A percentile compares a stretch with the other conserved stretches of the same genome.
phyloP scores from a whole-genome alignment of 1,139 yeast genomes.

The Pneumocystis oryctolagi region DNA sequence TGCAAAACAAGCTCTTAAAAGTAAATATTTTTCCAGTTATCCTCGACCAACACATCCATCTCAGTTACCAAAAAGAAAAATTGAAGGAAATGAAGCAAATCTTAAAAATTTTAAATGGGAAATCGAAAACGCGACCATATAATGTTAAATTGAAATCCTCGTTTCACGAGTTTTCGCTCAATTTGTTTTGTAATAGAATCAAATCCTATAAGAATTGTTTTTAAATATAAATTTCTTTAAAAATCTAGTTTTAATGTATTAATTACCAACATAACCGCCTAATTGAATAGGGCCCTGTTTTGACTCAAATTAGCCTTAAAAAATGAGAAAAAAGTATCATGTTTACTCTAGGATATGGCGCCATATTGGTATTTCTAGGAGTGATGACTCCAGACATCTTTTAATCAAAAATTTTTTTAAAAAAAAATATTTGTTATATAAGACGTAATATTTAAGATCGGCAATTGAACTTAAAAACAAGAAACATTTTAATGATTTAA shows the following conservation, averaged over 20 bases:
- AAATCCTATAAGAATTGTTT: constrained; percentile 62
- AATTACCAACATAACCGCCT: constrained; percentile 6
- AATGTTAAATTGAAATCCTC: constrained; percentile 86
- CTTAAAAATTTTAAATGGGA: not conserved
- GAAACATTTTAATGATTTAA: not conserved
- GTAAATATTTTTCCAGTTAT: constrained; percentile 6
- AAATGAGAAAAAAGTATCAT: not conserved
- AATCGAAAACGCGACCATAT: constrained; percentile 44
- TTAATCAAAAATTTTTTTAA: not conserved
- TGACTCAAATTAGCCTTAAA: not conserved
- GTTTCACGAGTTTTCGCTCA: constrained; percentile 75
- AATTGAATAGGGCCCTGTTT: not conserved
- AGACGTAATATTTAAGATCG: not conserved
- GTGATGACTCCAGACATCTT: not conserved
- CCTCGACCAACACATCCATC: constrained; percentile 9
- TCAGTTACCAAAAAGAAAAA: not conserved
- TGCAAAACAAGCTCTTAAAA: constrained; percentile 7
- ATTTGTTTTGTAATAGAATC: constrained; percentile 93
- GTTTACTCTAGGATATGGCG: not conserved
- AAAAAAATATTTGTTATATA: not conserved
- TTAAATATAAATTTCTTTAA: constrained; percentile 14
- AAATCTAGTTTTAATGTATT: too few species aligned
- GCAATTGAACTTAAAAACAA: too few species aligned
- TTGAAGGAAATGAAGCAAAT: not conserved
- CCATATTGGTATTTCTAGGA: not conserved